Evolutionary conservation across 805 yeast species (phyloP).

Genomic region (Ogataea populi-albae): DNA sequence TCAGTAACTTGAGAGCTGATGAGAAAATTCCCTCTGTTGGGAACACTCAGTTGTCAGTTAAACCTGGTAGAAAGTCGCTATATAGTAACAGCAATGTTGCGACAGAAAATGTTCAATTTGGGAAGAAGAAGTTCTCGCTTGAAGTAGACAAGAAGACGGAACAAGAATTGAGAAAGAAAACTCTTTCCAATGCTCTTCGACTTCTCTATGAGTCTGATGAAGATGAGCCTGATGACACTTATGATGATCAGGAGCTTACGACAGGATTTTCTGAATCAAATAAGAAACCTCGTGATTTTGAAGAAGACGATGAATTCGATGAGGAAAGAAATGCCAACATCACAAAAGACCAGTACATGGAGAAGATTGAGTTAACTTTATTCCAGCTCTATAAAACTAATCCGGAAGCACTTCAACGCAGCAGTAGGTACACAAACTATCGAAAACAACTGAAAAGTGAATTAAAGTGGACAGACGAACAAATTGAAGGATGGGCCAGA

Average conservation of each 20-base stretch:
- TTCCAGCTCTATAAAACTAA: conserved; percentile 56
- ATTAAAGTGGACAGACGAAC: conserved; percentile 81
- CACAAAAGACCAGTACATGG: conserved; percentile 31
- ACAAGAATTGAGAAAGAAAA: conserved; percentile 54
- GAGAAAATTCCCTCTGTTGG: conserved; percentile 12
- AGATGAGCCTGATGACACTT: conserved; percentile 82
- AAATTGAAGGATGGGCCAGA: conserved; percentile 89
- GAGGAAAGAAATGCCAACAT: conserved; percentile 14
- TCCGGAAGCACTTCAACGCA: conserved; percentile 45
- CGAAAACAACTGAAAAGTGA: conserved; percentile 51
- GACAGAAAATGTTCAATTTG: conserved; percentile 29
- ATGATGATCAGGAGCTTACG: conserved; percentile 53
- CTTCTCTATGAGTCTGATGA: conserved; percentile 72
- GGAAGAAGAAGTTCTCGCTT: conserved; percentile 31
- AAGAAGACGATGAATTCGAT: conserved; percentile 23
- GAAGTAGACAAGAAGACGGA: conserved; percentile 14
- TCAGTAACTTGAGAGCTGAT: conserved; percentile 33
- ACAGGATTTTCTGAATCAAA: conserved; percentile 14
- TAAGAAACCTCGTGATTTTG: conserved; percentile 32
- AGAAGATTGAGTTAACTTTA: conserved; percentile 49
- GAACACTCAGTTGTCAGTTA: neutral
- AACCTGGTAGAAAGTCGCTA: conserved; percentile 19
- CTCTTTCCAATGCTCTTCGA: conserved; percentile 54
- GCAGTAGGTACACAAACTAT: conserved; percentile 42
- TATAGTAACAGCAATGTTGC: conserved; percentile 33